Evolutionary conservation across 164 flowering plant genomes (phyloP), one percentile per base, ranked within the genome.

Genomic region (Magnolia kwangsiensis): DNA sequence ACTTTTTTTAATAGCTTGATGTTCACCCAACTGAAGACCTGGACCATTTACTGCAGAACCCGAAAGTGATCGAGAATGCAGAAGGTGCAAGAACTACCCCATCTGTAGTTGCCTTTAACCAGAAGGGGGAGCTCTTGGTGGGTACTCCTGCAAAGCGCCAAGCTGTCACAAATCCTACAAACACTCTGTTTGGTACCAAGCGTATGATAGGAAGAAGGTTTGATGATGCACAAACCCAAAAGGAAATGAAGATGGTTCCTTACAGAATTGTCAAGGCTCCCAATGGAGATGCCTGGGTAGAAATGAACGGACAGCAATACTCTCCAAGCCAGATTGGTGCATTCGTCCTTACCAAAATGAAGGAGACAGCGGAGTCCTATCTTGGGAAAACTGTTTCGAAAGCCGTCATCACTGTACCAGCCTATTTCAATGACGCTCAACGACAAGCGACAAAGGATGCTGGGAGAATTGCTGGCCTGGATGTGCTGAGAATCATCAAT

Each of bases 381-480:
- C 78, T 85, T 29, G 82, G 84, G 27, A 82, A 85, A 59, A 66
- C 83, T 2, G 80, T 85, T 3, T 72, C 81, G 5, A 85, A 85
- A 75, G 86, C 86, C 11, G 87, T 85, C 24, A 78, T 85, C 45
- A 85, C 85, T 4, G 85, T 85, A 49, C 87, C 87, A 1, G 85
- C 87, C 13, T 85, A 85, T 50, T 85, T 85, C 69, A 83, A 83
- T 80, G 87, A 85, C 78, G 81, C 87, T 16, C 85, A 83, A 65
- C 75, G 85, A 31, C 83, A 82, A 51, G 86, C 85, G 49, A 84
- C 88, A 7, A 84, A 86, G 76, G 88, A 86, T 81, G 88, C 85
- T 63, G 85, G 88, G 10, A 64, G 81, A 50, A 86, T 86, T 72
- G 86, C 86, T n/a, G 88, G 88, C 0, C 78, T 85, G 16, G 83